Evolutionary conservation across 257 asterid genomes (phyloP), one percentile per base, ranked within the genome.

Genomic region (Paraleonurus japonicus): DNA sequence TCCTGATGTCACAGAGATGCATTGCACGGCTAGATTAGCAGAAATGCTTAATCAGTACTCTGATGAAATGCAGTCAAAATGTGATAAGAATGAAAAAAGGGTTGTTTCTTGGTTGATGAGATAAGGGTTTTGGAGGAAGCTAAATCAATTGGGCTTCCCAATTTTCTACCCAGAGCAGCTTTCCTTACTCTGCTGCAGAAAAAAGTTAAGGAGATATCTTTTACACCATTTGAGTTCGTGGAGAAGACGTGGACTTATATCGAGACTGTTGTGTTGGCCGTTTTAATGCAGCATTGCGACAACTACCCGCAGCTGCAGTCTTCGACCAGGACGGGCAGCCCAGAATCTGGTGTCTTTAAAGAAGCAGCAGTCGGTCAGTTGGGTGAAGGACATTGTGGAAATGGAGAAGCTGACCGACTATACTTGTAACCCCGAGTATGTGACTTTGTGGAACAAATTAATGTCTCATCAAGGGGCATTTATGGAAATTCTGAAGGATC

Each of bases 321-420:
- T 0, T 65, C 32, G 0, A 65, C 75, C 0, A 64, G 67, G n/a
- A 45, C 20, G 82, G 32, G 82, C 82, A 0, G 72, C 75, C 0
- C 57, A 65, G 28, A 63, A 63, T 17, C 71, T 80, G 0, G 26
- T 80, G 0, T 64, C 65, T 0, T 4, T 17, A 65, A 69, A n/a
- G n/a, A 69, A 69, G 70, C 33, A 69, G 22, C 59, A 45, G 33
- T 74, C 79, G 0, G 17, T 57, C 0, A 47, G 19, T 3, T 67
- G 78, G 76, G 74, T 78, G 16, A 50, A 0, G 0, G 79, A 81
- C 4, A 32, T 63, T 0, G 64, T 78, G 1, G 81, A 59, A 17
- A 81, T 81, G 85, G 85, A 81, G 73, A 74, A 61, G 72, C 69
- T 60, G 0, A 41, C 78, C 0, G 85, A 77, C 4, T 81, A 81